These are phyloP conservation scores for Aureobasidium sp. DNA, from an alignment of 2,329 filamentous ascomycete genomes.

Conservation along the genomic window DNA sequence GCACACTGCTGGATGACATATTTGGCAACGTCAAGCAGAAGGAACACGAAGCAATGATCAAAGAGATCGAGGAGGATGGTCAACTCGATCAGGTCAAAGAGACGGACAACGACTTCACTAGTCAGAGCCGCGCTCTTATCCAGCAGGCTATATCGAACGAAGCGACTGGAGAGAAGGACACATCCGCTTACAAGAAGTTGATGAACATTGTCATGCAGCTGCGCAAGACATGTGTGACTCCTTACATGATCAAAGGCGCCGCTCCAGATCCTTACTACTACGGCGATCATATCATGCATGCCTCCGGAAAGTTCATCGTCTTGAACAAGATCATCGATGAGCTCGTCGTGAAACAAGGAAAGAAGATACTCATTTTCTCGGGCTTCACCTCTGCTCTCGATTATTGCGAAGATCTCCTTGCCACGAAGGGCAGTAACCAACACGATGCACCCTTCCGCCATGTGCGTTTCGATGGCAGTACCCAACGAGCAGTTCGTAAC, in stretches of 20 bases:
- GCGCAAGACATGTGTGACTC: conserved; percentile 48
- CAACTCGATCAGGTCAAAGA: conserved; percentile 21
- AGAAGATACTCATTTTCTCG: conserved; percentile 51
- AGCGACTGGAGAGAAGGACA: conserved; percentile 16
- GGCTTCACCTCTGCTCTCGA: conserved; percentile 45
- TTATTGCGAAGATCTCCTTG: conserved; percentile 43
- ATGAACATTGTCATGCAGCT: conserved; percentile 51
- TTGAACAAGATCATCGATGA: conserved; percentile 44
- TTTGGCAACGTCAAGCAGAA: conserved; percentile 43
- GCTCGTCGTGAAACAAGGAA: conserved; percentile 40
- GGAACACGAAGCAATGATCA: conserved; percentile 30
- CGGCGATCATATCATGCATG: conserved; percentile 40
- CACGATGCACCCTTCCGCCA: conserved; percentile 32
- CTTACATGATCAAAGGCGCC: conserved; percentile 42
- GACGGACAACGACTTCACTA: conserved; percentile 34
- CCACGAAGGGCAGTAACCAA: conserved; percentile 34
- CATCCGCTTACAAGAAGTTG: conserved; percentile 30
- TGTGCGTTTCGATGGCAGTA: conserved; percentile 44
- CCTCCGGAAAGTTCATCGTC: conserved; percentile 49
- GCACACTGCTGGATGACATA: conserved; percentile 43
- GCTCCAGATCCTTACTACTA: conserved; percentile 38
- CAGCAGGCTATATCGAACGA: conserved; percentile 30
- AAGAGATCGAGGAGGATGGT: conserved; percentile 29
- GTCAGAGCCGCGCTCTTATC: conserved; percentile 37
- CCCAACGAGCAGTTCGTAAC: conserved; percentile 41